phyloP scores from a whole-genome alignment of 305 asterid species.

The Lippia alba region DNA sequence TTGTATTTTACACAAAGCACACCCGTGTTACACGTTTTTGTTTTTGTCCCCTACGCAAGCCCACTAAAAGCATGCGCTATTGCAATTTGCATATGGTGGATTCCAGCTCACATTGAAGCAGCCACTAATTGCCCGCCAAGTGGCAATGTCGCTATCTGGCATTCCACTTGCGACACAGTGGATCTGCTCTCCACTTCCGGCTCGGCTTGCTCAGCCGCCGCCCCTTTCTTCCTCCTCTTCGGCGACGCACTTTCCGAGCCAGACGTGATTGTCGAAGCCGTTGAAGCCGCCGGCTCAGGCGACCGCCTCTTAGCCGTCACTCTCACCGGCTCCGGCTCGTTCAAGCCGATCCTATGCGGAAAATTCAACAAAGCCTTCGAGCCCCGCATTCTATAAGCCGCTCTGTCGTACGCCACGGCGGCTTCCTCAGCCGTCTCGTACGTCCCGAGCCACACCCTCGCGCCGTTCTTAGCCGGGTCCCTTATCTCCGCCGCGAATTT shows the following conservation, averaged over 20 bases:
- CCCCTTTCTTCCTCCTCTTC: slow-evolving; percentile 49
- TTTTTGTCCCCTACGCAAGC: neutral
- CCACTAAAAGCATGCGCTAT: slow-evolving; percentile 36
- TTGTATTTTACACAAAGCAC: slow-evolving; percentile 11
- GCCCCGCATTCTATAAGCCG: slow-evolving; percentile 84
- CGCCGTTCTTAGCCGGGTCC: slow-evolving; percentile 82
- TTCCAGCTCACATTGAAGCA: slow-evolving; percentile 24
- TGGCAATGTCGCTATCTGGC: slow-evolving; percentile 37
- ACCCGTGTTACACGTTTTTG: neutral
- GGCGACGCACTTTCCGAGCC: slow-evolving; percentile 51
- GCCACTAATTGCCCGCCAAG: slow-evolving; percentile 51
- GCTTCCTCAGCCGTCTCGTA: slow-evolving; percentile 86
- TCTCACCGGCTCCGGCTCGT: slow-evolving; percentile 76
- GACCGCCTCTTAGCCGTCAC: slow-evolving; percentile 60
- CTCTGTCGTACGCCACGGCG: slow-evolving; percentile 73
- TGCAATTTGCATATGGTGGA: neutral
- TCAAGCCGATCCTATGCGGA: slow-evolving; percentile 55
- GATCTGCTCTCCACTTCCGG: slow-evolving; percentile 56
- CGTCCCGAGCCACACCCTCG: slow-evolving; percentile 91
- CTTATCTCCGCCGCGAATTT: slow-evolving; percentile 90
- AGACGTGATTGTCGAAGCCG: slow-evolving; percentile 27
- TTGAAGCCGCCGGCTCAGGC: slow-evolving; percentile 42
- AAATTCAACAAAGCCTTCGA: slow-evolving; percentile 74
- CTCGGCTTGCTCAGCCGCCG: slow-evolving; percentile 50
- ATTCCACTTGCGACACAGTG: slow-evolving; percentile 34